Evolutionary conservation across 2,329 filamentous ascomycete species (phyloP).

Genomic region (Ophioceras dolichostomum): DNA sequence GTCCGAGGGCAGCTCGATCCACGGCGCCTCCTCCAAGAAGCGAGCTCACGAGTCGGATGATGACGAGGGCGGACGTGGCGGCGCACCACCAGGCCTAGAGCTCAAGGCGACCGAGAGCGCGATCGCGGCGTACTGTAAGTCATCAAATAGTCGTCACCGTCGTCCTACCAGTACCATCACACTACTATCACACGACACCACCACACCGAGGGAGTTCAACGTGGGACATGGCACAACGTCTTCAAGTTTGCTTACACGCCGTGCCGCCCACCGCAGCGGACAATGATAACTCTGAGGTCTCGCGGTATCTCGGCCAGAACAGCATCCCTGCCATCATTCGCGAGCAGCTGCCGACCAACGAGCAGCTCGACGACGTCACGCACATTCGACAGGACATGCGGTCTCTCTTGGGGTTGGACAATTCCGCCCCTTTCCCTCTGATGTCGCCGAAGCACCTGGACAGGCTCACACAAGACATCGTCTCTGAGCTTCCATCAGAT

Average conservation of each 20-base stretch:
- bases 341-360: constrained; percentile 43
- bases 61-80: constrained; percentile 19
- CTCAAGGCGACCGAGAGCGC: constrained; percentile 14
- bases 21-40: constrained; percentile 28
- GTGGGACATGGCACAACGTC: no score
- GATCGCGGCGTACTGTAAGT: constrained; percentile 16
- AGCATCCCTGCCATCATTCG: constrained; percentile 54
- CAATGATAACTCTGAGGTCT: constrained; percentile 25
- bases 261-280: not conserved
- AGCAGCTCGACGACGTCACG: constrained; percentile 38
- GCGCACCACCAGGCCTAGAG: constrained; percentile 14
- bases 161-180: not conserved
- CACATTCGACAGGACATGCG: constrained; percentile 51
- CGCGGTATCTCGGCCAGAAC: constrained; percentile 54
- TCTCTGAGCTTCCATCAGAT: constrained; percentile 48
- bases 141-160: no score
- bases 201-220: not conserved
- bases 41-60: constrained; percentile 30
- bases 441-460: constrained; percentile 54
- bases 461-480: constrained; percentile 46
- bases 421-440: constrained; percentile 53
- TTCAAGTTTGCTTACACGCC: not conserved
- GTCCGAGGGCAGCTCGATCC: constrained; percentile 11
- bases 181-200: not conserved
- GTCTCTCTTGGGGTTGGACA: constrained; percentile 53